Base-by-base conservation (phyloP, 2,329 filamentous ascomycete species). In the Colletotrichum tanaceti region DNA sequence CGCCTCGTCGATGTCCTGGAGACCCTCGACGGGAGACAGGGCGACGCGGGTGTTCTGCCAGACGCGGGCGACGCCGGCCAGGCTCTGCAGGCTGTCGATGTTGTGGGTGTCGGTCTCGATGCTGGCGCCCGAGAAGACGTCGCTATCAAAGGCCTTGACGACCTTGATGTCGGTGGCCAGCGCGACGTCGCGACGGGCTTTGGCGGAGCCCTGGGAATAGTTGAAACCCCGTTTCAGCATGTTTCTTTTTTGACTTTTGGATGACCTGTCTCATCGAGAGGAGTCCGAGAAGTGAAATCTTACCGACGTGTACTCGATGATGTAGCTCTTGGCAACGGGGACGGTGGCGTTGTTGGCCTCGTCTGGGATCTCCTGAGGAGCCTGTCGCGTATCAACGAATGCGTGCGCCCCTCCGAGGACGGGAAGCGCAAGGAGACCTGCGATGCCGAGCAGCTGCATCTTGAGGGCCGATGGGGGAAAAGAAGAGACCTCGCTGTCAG, bases 41-140 rank as follows among this genome's bases (percentile, higher is more conserved):
- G 54, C 59, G 1, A 68, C 61, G 14, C 65, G 65, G 0, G 39
- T 68, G 13, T 68, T 68, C 10, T 74, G 74, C 79, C 79, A 81
- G n/a, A 79, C 79, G 44, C 79, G 79, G 49, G 75, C 63, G 14
- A 81, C 76, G 2, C 79, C 78, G 7, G 75, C 72, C 62, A 80
- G 66, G 20, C 71, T 66, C 18, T 72, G 73, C 4, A 81, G 70
- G 4, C 75, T 76, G 28, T 81, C 79, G 22, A 74, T 68, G 54
- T 79, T 79, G 47, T 80, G 74, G 3, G 70, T 71, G 41, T 75
- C 74, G 2, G 77, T 76, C 60, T 79, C 75, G 14, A 81, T 60
- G n/a, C 74, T 73, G 24, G 79, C 71, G 10, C 79, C 79, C 3
- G 71, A 73, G 58, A 81, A 81, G 49, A 80, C 65, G 60, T 79